phyloP scores from a whole-genome alignment of 768 basidiomycete species.

The Hygrocybe coccinea region DNA sequence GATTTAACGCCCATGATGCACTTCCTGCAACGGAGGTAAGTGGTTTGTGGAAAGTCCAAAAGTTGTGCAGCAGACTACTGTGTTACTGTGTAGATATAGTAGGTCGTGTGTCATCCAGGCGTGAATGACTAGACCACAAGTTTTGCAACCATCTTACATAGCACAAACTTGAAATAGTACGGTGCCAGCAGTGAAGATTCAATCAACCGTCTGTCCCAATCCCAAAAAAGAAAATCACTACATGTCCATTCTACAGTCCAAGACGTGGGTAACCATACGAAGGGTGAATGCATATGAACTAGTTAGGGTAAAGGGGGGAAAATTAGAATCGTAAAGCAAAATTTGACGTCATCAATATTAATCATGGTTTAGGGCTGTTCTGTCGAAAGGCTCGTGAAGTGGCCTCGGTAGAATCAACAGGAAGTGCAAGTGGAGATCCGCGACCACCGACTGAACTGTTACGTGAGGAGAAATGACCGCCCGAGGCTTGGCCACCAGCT shows the following conservation, averaged over 20 bases:
- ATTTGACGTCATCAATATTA: neutral
- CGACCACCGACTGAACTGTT: constrained; percentile 50
- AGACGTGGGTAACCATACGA: no score
- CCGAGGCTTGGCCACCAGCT: constrained; percentile 14
- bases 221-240: neutral
- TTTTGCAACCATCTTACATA: no score
- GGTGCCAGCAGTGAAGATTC: no score
- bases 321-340: neutral
- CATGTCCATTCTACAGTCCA: no score
- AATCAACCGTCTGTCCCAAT: no score
- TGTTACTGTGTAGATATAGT: no score
- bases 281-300: neutral
- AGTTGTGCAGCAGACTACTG: no score
- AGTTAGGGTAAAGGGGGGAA: constrained; percentile 6
- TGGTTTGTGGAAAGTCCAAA: no score
- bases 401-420: constrained; percentile 19
- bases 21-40: no score
- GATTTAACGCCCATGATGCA: constrained; percentile 89
- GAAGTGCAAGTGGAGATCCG: constrained; percentile 48
- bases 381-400: constrained; percentile 26
- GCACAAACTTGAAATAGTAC: no score
- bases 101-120: no score
- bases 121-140: no score
- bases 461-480: constrained; percentile 39
- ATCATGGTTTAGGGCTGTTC: constrained; percentile 33